Evolutionary conservation across 345 rosid genomes (phyloP), one percentile per base, ranked within the genome.

Genomic region (Pseudoturritis turrita): DNA sequence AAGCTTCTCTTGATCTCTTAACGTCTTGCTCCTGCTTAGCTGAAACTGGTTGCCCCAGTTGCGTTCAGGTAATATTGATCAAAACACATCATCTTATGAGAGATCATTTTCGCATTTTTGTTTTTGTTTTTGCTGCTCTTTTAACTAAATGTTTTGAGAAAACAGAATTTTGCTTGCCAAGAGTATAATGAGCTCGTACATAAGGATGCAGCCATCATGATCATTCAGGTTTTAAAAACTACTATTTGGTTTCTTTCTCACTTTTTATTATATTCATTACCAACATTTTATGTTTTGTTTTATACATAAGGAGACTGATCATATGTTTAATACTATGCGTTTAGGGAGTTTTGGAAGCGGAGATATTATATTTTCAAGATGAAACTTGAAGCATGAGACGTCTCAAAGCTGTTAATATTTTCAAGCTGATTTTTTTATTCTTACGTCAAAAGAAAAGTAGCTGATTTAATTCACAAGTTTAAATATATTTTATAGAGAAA

Each of bases 181-280:
- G 90, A 84, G 76, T 86, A 83, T 76, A 91, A 94, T 51, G 96
- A 91, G 73, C 89, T 81, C 70, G 52, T 91, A 70, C 83, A 88
- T 81, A 94, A 91, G 86, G 84, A 80, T 28, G 90, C 96, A 29
- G 96, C 91, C 68, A 87, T 89, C 68, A 72, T 79, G 78, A 89
- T 94, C 64, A 84, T 89, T 33, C 69, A 89, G 96, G 95, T 91
- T n/a, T n/a, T 72, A 10, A 6, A 14, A 14, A 31, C 37, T 33
- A 40, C 13, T 18, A 37, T 2, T 17, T 60, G 3, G 62, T 62
- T 56, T 50, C 12, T 33, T 43, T 62, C 56, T 53, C 65, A 63
- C 41, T 13, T 9, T 21, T 26, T 13, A 4, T 14, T 10, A n/a
- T 36, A 41, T 18, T 18, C 14, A 13, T 8, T 40, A 40, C 13